Conservation (phyloP, 1,284 basidiomycete species). For the Cutaneotrichosporon mucoides region DNA sequence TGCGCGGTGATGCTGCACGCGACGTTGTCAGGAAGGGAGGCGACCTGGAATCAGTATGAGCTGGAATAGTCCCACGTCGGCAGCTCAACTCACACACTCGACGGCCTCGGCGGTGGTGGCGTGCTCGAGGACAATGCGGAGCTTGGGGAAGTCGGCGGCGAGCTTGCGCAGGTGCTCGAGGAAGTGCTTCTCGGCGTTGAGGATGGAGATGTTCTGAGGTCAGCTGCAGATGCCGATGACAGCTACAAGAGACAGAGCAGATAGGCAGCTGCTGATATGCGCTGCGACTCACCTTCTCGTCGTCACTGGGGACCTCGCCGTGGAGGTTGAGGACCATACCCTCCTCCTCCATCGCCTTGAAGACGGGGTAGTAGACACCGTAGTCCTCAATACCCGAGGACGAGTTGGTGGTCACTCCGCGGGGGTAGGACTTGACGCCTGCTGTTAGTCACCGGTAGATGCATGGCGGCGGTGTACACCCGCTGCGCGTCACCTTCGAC, state of each 20-base stretch:
- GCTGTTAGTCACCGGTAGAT: background rate
- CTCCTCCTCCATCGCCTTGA: constrained; percentile 89
- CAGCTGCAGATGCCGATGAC: background rate
- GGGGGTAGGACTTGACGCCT: constrained; percentile 97
- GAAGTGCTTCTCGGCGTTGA: constrained; percentile 92
- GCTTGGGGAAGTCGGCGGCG: constrained; percentile 78
- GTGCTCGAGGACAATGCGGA: constrained; percentile 97
- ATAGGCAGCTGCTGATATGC: no score
- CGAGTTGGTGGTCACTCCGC: constrained; percentile 97
- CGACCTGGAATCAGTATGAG: constrained; percentile 50
- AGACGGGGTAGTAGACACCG: constrained; percentile 88
- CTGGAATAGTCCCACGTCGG: no score
- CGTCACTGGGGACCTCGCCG: constrained; percentile 90
- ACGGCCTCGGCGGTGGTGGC: constrained; percentile 96
- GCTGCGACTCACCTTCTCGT: constrained; percentile 56
- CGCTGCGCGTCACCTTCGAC: no score
- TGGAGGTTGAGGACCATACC: constrained; percentile 95
- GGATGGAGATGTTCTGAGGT: constrained; percentile 75
- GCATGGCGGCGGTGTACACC: no score
- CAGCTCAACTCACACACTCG: constrained; percentile 57
- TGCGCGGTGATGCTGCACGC: constrained; percentile 97
- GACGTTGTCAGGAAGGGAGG: constrained; percentile 78
- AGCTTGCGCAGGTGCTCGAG: constrained; percentile 81
- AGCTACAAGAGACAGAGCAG: no score
- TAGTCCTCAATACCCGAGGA: constrained; percentile 97